These are phyloP conservation scores for Alternaria triticina DNA, from an alignment of 2,329 filamentous ascomycete genomes.

Conservation along the genomic window DNA sequence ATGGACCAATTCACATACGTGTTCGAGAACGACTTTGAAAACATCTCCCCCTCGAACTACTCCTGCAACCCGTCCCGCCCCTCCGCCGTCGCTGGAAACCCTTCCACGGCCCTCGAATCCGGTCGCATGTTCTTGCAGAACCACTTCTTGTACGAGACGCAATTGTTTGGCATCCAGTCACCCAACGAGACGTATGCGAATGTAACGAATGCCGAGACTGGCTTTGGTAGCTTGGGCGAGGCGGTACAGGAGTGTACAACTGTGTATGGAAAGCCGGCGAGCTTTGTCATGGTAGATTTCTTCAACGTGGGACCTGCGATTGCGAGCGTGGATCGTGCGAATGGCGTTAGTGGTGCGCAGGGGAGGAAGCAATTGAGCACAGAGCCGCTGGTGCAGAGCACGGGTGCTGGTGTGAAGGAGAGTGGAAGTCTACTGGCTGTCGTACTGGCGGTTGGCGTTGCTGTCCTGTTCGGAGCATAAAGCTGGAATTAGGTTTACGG, in stretches of 20 bases:
- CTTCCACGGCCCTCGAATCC: conserved; percentile 58
- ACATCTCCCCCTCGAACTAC: conserved; percentile 68
- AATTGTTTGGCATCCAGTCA: conserved; percentile 50
- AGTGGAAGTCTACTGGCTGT: conserved; percentile 36
- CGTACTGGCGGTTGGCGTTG: conserved; percentile 38
- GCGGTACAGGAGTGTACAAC: conserved; percentile 48
- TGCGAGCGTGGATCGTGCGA: conserved; percentile 72
- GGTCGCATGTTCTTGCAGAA: conserved; percentile 76
- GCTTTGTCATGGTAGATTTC: conserved; percentile 80
- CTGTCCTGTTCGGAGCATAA: conserved; percentile 35
- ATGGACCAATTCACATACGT: conserved; percentile 69
- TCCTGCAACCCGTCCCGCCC: conserved; percentile 76
- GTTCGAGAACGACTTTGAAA: conserved; percentile 76
- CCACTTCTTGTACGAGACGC: conserved; percentile 73
- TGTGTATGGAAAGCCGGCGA: conserved; percentile 71
- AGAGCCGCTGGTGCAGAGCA: conserved; percentile 21
- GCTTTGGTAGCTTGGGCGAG: conserved; percentile 60
- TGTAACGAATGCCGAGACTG: conserved; percentile 70
- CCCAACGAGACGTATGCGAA: conserved; percentile 60
- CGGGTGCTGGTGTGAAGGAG: conserved; percentile 20
- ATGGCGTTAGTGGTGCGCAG: conserved; percentile 56
- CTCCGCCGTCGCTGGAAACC: conserved; percentile 51
- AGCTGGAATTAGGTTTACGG: not conserved
- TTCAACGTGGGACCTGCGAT: conserved; percentile 76
- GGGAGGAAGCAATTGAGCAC: conserved; percentile 36